These are phyloP conservation scores for Ettlia oleoabundans DNA, from an alignment of 139 green algal species.

Conservation along the genomic window DNA sequence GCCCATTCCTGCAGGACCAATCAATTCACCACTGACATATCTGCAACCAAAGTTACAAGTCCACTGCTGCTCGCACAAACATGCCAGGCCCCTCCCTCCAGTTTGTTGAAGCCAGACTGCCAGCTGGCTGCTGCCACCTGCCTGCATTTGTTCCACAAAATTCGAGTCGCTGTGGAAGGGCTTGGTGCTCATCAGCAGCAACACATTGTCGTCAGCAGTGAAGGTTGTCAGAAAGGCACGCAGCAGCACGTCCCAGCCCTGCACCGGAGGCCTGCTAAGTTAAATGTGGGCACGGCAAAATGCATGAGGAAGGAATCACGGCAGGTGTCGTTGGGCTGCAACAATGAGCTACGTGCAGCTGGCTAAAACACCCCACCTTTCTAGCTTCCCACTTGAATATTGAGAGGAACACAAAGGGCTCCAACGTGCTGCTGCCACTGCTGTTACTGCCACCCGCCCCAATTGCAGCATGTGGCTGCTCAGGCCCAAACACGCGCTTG, in stretches of 20 bases:
- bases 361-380: too few species aligned
- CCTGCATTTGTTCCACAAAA: constrained; percentile 42
- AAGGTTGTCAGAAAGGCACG: constrained; percentile 62
- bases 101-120: too few species aligned
- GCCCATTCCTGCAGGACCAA: constrained; percentile 15
- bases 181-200: constrained; percentile 63
- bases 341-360: too few species aligned
- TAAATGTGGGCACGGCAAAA: too few species aligned
- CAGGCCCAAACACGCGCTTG: constrained; percentile 54
- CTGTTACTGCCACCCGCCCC: not conserved
- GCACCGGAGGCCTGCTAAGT: too few species aligned
- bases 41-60: too few species aligned
- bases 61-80: too few species aligned
- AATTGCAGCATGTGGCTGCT: constrained; percentile 13
- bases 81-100: too few species aligned
- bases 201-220: constrained; percentile 38
- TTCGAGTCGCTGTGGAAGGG: constrained; percentile 46
- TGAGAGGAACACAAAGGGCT: constrained; percentile 64
- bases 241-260: constrained; percentile 68
- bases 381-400: constrained; percentile 81
- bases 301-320: too few species aligned
- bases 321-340: too few species aligned
- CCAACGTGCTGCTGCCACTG: not conserved
- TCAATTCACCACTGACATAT: too few species aligned
- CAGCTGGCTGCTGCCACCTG: too few species aligned